Conservation (phyloP, 2,329 filamentous ascomycete species). For the Rhynchosporium agropyri region DNA sequence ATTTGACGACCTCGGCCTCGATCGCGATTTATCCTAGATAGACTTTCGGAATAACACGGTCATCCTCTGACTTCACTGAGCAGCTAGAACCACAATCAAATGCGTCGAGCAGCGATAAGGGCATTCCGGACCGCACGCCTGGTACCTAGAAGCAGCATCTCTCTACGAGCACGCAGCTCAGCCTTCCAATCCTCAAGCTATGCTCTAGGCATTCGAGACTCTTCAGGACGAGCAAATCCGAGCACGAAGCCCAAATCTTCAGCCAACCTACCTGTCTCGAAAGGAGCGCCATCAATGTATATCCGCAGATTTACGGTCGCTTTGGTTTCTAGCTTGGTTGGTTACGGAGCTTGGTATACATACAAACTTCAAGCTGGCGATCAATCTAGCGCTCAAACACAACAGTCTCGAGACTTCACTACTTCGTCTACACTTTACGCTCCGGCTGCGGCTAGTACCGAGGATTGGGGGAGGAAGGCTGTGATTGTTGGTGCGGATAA, state of each 20-base stretch:
- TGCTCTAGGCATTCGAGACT: slow-evolving; percentile 51
- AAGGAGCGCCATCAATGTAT: slow-evolving; percentile 65
- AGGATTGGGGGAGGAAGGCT: slow-evolving; percentile 63
- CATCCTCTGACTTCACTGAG: slow-evolving; percentile 29
- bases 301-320: slow-evolving; percentile 68
- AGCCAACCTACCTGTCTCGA: slow-evolving; percentile 21
- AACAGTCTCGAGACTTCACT: slow-evolving; percentile 39
- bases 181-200: slow-evolving; percentile 46
- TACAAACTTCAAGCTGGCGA: slow-evolving; percentile 52
- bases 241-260: slow-evolving; percentile 28
- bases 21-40: slow-evolving; percentile 7
- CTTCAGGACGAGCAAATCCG: slow-evolving; percentile 43
- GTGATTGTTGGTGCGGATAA: slow-evolving; percentile 89
- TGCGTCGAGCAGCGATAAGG: slow-evolving; percentile 74
- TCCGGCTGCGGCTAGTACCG: slow-evolving; percentile 33
- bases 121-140: slow-evolving; percentile 70
- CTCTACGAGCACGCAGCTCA: slow-evolving; percentile 52
- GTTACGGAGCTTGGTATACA: slow-evolving; percentile 76
- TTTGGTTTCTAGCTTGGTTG: slow-evolving; percentile 67
- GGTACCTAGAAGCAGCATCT: slow-evolving; percentile 61
- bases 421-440: slow-evolving; percentile 33
- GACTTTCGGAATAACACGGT: slow-evolving; percentile 20
- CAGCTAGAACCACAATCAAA: slow-evolving; percentile 47
- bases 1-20: not conserved
- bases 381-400: slow-evolving; percentile 18